These are phyloP conservation scores for Pseudognaphalium luteoalbum DNA, from an alignment of 129 eudicot genomes.

Conservation along the genomic window DNA sequence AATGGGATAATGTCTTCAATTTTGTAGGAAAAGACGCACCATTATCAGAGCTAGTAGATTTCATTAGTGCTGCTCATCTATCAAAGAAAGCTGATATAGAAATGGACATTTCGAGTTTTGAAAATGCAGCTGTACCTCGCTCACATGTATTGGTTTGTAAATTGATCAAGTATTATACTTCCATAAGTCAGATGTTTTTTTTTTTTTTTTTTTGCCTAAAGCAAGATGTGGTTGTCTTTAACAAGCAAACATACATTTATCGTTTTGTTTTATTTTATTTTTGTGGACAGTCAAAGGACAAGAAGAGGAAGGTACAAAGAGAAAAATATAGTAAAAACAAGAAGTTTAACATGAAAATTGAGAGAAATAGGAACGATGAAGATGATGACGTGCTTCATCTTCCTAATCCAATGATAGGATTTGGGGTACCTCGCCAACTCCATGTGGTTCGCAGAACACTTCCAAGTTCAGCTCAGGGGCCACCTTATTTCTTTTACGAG, in stretches of 20 bases:
- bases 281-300: conserved; percentile 25
- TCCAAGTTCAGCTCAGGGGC: not conserved
- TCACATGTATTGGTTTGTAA: conserved; percentile 22
- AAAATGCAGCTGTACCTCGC: conserved; percentile 1
- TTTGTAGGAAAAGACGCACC: conserved; percentile 34
- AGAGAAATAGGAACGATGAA: conserved; percentile 14
- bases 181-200: not conserved
- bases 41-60: conserved; percentile 40
- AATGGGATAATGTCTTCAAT: not conserved
- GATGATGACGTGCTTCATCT: conserved; percentile 5
- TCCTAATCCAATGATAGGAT: conserved; percentile 17
- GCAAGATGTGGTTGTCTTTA: not conserved
- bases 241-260: not conserved
- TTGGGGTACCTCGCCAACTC: not conserved
- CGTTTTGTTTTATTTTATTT: not conserved
- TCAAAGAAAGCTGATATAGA: conserved; percentile 30
- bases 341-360: not conserved
- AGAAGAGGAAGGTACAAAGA: conserved; percentile 25
- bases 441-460: not conserved
- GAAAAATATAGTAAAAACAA: not conserved
- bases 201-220: not conserved
- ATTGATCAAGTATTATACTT: conserved; percentile 8
- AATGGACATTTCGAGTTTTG: not conserved
- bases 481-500: conserved; percentile 11
- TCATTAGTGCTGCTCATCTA: conserved; percentile 40